These are phyloP conservation scores for Rickenella mellea DNA, from an alignment of 768 basidiomycete genomes.

Conservation along the genomic window DNA sequence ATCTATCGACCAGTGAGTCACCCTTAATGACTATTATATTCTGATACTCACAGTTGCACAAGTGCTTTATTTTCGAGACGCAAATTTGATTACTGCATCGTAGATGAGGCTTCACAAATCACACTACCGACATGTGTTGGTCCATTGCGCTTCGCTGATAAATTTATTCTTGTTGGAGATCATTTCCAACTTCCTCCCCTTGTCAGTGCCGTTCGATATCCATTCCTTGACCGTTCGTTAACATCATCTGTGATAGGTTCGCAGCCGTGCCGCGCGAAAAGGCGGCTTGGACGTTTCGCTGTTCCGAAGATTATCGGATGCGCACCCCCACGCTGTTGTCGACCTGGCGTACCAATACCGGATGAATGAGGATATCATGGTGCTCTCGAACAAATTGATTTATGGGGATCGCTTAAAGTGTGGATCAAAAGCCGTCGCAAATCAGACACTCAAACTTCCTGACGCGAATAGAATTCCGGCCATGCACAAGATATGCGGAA, in stretches of 20 bases:
- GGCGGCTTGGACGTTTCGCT: conserved; percentile 86
- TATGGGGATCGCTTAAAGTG: conserved; percentile 72
- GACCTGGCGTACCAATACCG: conserved; percentile 87
- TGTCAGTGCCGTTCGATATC: conserved; percentile 30
- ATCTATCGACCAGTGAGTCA: conserved; percentile 82
- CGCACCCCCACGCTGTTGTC: conserved; percentile 77
- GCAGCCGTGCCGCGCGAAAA: conserved; percentile 66
- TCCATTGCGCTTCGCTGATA: conserved; percentile 82
- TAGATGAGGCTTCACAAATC: conserved; percentile 97
- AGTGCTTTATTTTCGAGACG: conserved; percentile 81
- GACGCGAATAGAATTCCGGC: conserved; percentile 29
- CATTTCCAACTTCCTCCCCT: conserved; percentile 96
- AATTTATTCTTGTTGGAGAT: conserved; percentile 92
- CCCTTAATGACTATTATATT: conserved; percentile 5
- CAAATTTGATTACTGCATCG: conserved; percentile 91
- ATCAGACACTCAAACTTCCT: conserved; percentile 45
- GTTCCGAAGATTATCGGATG: conserved; percentile 81
- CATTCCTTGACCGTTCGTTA: background rate
- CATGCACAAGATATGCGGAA: conserved; percentile 29
- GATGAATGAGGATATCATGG: conserved; percentile 97
- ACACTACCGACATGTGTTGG: conserved; percentile 93
- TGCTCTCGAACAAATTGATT: conserved; percentile 77
- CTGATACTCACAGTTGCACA: background rate
- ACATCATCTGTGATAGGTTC: conserved; percentile 45
- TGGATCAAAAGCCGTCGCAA: conserved; percentile 66